A percentile compares a stretch with the other conserved stretches of the same genome.
Evolutionary conservation across 805 yeast genomes (phyloP).

Genomic region (Debaryomyces prosopidis): DNA sequence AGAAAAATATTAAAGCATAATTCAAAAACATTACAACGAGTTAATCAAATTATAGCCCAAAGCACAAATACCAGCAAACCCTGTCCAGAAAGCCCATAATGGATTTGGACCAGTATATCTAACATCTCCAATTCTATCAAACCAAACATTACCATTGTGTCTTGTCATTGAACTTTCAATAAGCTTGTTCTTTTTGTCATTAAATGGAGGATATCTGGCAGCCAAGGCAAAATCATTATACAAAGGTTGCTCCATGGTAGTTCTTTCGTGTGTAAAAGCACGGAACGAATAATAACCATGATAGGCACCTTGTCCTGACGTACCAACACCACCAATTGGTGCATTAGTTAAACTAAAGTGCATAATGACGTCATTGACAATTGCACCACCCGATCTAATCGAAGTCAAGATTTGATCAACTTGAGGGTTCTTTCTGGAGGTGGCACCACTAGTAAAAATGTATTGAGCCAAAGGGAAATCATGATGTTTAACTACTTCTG

Average conservation of each 20-base stretch:
- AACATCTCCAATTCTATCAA: constrained; percentile 38
- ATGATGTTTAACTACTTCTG: constrained; percentile 44
- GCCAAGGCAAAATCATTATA: constrained; percentile 60
- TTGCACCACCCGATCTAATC: constrained; percentile 71
- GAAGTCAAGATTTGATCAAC: constrained; percentile 43
- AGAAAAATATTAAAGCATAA: neutral
- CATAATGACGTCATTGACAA: constrained; percentile 68
- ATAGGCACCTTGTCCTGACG: constrained; percentile 79
- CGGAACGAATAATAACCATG: constrained; percentile 60
- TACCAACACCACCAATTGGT: constrained; percentile 93
- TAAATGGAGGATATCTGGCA: constrained; percentile 69
- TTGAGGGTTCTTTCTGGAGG: constrained; percentile 40
- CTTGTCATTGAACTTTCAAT: constrained; percentile 26
- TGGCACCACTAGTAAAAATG: constrained; percentile 53
- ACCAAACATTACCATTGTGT: constrained; percentile 38
- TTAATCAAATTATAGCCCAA: constrained; percentile 20
- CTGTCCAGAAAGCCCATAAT: constrained; percentile 32
- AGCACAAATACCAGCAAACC: constrained; percentile 29
- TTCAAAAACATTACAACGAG: neutral
- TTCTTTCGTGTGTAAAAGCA: constrained; percentile 76
- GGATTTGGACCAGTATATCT: constrained; percentile 30
- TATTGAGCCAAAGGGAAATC: constrained; percentile 85
- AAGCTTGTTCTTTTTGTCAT: constrained; percentile 31
- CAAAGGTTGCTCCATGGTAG: constrained; percentile 61
- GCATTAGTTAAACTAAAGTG: constrained; percentile 68